Evolutionary conservation across 176 grass and related monocot genomes (phyloP), one percentile per base, ranked within the genome.

Genomic region (Otatea glauca): DNA sequence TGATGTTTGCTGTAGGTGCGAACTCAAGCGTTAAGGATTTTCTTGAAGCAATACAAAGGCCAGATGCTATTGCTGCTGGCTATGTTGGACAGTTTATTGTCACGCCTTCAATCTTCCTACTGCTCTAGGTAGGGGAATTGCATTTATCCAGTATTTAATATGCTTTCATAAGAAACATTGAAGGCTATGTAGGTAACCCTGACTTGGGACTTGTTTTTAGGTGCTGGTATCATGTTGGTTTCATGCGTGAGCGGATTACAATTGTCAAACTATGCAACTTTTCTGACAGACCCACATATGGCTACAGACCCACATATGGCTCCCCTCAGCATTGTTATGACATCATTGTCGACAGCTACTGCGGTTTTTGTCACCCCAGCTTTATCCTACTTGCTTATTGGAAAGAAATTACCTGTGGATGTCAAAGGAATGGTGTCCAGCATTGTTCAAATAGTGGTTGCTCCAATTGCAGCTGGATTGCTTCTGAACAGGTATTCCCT

Each of bases 311-410:
- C 96, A 61, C 86, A 87, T 64, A 90, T 98, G 89, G 93, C 96
- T 10, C 96, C 96, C 45, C 89, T 98, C 64, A 98, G 96, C 90
- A 98, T 98, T 85, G 91, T 98, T 72, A 98, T 98, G 96, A 98
- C 96, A 88, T 95, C 96, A 72, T 87, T 96, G 76, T 98, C 93
- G 54, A 98, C 93, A 43, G 96, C 96, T 65, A 89, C 88, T 85
- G 93, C 93, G 11, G 96, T 95, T 86, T 88, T 98, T 81, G 70
- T 98, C 50, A 98, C 93, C 43, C 93, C 96, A 80, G 89, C 88
- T 59, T 89, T 98, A 83, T 95, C 96, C 14, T 98, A 93, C 64
- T 84, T 98, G 21, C 93, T 98, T 72, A 98, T 98, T 81, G 96
- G 93, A 56, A 90, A 94, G 88, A 98, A 96, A 89, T 88, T 98